phyloP scores from a whole-genome alignment of 1,139 yeast genomes.

The Pichia sp. region DNA sequence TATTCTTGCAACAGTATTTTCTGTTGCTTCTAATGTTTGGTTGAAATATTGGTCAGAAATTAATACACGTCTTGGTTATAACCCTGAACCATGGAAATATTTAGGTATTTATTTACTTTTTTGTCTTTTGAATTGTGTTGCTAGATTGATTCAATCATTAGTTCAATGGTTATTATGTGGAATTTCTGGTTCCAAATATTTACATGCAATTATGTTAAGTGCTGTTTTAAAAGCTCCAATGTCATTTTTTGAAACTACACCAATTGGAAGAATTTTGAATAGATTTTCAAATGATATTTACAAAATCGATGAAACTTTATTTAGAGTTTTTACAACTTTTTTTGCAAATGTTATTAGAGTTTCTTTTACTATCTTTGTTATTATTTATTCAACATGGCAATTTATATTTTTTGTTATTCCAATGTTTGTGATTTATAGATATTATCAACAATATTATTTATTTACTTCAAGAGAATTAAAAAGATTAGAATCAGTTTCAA shows the following conservation, averaged over 20 bases:
- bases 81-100: slow-evolving; percentile 65
- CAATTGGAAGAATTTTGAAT: slow-evolving; percentile 89
- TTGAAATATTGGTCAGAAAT: slow-evolving; percentile 96
- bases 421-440: slow-evolving; percentile 61
- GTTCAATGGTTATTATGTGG: slow-evolving; percentile 81
- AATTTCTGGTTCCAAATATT: slow-evolving; percentile 69
- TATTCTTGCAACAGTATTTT: slow-evolving; percentile 51
- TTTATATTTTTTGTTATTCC: slow-evolving; percentile 70
- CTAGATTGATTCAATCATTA: slow-evolving; percentile 60
- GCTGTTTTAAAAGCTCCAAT: slow-evolving; percentile 89
- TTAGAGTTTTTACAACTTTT: slow-evolving; percentile 79
- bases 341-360: slow-evolving; percentile 70
- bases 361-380: slow-evolving; percentile 74
- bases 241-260: slow-evolving; percentile 96
- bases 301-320: slow-evolving; percentile 82
- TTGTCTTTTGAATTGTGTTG: slow-evolving; percentile 62
- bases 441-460: slow-evolving; percentile 85
- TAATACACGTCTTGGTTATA: slow-evolving; percentile 60
- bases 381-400: slow-evolving; percentile 84
- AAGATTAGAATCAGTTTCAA: slow-evolving; percentile 87
- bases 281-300: slow-evolving; percentile 92
- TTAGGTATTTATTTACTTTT: slow-evolving; percentile 69
- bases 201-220: slow-evolving; percentile 75
- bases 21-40: slow-evolving; percentile 76
- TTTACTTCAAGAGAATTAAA: slow-evolving; percentile 90